These are phyloP conservation scores for Cucumis hystrix DNA, from an alignment of 306 rosid genomes.

Conservation along the genomic window DNA sequence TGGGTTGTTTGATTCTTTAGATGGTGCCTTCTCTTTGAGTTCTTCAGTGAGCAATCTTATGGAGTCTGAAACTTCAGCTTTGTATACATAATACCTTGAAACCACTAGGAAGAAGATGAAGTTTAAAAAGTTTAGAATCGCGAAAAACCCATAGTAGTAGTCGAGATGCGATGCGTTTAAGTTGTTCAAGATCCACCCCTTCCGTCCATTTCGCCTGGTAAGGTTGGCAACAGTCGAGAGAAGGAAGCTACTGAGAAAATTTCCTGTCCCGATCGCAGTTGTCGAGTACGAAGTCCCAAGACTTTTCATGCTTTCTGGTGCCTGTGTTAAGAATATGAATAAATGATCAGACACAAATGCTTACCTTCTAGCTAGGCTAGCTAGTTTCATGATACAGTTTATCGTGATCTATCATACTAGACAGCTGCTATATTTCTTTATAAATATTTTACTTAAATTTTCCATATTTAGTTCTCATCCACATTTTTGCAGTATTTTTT, in stretches of 20 bases:
- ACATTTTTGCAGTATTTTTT: no score
- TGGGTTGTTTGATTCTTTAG: not conserved
- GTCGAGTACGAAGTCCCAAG: conserved; percentile 4
- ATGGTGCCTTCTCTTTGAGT: conserved; percentile 9
- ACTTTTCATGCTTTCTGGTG: conserved; percentile 19
- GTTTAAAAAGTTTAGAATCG: not conserved
- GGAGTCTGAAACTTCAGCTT: conserved; percentile 2
- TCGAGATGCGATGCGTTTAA: conserved; percentile 5
- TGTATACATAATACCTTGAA: not conserved
- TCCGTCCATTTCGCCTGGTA: not conserved
- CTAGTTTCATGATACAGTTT: no score
- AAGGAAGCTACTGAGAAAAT: conserved; percentile 10
- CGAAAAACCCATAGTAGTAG: not conserved
- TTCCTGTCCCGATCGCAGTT: conserved; percentile 11
- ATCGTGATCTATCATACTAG: no score
- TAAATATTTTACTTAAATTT: no score
- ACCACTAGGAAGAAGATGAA: conserved; percentile 2
- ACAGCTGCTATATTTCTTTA: no score
- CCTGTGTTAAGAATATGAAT: not conserved
- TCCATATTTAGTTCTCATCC: no score
- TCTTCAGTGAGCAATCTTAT: not conserved
- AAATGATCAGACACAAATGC: not conserved
- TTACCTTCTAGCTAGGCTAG: no score
- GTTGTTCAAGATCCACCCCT: conserved; percentile 5
- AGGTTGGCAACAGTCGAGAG: not conserved